Evolutionary conservation across 352 stramenopile species (phyloP).

Genomic region (Blastocystis sp.): DNA sequence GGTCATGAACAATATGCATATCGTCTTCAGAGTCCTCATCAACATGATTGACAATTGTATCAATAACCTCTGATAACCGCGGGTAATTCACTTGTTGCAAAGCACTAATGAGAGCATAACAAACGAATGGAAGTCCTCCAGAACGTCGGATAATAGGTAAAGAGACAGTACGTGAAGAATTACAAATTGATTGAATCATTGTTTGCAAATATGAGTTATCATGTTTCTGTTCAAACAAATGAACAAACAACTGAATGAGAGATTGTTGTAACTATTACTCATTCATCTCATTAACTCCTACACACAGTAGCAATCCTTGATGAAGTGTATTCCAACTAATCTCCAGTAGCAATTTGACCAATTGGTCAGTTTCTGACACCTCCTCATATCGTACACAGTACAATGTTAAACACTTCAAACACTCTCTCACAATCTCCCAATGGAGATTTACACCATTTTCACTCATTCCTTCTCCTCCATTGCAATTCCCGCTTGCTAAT

Average conservation of each 20-base stretch:
- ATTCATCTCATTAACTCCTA: not conserved
- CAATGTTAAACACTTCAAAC: not conserved
- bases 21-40: not conserved
- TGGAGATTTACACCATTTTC: not conserved
- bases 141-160: constrained; percentile 8
- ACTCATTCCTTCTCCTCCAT: not conserved
- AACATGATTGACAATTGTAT: too few species aligned
- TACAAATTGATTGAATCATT: not conserved
- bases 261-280: too few species aligned
- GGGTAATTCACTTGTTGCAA: not conserved
- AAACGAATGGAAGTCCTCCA: not conserved
- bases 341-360: not conserved
- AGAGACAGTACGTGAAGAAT: not conserved
- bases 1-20: not conserved
- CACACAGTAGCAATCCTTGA: not conserved
- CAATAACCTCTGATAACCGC: too few species aligned
- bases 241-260: too few species aligned
- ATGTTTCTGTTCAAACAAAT: too few species aligned
- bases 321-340: not conserved
- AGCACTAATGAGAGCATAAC: not conserved
- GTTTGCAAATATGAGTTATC: not conserved
- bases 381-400: too few species aligned
- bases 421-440: not conserved
- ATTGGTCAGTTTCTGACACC: not conserved
- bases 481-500: constrained; percentile 8